Conservation (phyloP, 2,329 filamentous ascomycete species). For the Emmonsiellopsis sp. region DNA sequence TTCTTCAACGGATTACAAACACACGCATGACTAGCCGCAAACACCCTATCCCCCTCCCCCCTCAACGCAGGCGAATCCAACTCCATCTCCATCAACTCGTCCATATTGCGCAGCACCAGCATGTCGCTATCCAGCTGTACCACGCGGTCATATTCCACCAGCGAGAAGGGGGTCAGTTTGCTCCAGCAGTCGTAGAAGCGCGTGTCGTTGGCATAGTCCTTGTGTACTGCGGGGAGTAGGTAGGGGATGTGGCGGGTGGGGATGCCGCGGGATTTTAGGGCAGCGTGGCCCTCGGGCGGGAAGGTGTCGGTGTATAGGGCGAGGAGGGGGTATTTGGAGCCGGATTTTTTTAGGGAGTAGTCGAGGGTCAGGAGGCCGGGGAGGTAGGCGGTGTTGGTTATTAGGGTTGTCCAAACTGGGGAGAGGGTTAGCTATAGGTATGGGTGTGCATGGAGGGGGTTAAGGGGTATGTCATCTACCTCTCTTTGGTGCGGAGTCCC, state of each 20-base stretch:
- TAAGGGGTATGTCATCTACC: not conserved
- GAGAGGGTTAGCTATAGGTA: not conserved
- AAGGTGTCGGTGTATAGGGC: constrained; percentile 76
- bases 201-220: constrained; percentile 66
- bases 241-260: constrained; percentile 61
- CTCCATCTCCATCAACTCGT: constrained; percentile 77
- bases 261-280: constrained; percentile 62
- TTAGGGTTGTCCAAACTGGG: constrained; percentile 75
- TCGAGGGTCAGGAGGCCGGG: constrained; percentile 74
- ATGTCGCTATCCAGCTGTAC: constrained; percentile 86
- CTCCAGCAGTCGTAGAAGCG: constrained; percentile 88
- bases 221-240: constrained; percentile 56
- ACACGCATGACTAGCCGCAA: constrained; percentile 77
- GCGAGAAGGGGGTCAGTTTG: constrained; percentile 70
- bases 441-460: not conserved
- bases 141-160: constrained; percentile 67
- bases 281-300: constrained; percentile 57
- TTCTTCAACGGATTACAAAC: constrained; percentile 76
- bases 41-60: constrained; percentile 54
- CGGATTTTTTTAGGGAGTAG: constrained; percentile 58
- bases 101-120: constrained; percentile 76
- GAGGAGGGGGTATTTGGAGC: constrained; percentile 66
- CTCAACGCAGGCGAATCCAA: constrained; percentile 51
- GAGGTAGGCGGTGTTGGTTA: constrained; percentile 77
- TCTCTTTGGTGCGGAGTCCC: not conserved